phyloP scores from a whole-genome alignment of 2,329 filamentous ascomycete species.

The Claviceps maximensis region DNA sequence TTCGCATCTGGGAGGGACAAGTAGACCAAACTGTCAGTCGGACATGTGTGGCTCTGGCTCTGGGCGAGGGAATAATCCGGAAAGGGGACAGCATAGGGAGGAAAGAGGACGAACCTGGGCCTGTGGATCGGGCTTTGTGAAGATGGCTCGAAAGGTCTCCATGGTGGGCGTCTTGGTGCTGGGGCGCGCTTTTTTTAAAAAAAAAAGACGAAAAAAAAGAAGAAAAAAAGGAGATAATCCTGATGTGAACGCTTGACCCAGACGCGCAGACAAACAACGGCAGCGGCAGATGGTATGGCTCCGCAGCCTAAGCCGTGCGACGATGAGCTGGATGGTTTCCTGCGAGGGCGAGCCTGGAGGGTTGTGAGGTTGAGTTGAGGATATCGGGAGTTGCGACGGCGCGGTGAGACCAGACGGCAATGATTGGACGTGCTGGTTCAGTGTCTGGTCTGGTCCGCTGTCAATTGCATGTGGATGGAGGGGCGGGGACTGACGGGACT shows the following conservation, averaged over 20 bases:
- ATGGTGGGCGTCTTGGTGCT: conserved; percentile 34
- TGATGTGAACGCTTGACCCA: background rate
- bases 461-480: too few species aligned
- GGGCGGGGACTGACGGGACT: too few species aligned
- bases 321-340: background rate
- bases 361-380: background rate
- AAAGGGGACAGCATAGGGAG: too few species aligned
- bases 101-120: conserved; percentile 52
- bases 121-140: conserved; percentile 86
- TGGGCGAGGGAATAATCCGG: too few species aligned
- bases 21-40: background rate
- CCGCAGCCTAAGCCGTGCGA: background rate
- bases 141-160: conserved; percentile 77
- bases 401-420: background rate
- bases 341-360: background rate
- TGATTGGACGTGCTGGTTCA: too few species aligned
- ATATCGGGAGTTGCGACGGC: background rate
- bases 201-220: background rate
- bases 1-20: conserved; percentile 54
- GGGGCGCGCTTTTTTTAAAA: too few species aligned
- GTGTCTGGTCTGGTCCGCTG: too few species aligned
- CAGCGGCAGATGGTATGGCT: background rate
- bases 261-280: background rate
- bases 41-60: too few species aligned
- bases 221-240: background rate